Evolutionary conservation across 1,284 basidiomycete species (phyloP), one percentile per base, ranked within the genome.

Genomic region (Amylostereum areolatum): DNA sequence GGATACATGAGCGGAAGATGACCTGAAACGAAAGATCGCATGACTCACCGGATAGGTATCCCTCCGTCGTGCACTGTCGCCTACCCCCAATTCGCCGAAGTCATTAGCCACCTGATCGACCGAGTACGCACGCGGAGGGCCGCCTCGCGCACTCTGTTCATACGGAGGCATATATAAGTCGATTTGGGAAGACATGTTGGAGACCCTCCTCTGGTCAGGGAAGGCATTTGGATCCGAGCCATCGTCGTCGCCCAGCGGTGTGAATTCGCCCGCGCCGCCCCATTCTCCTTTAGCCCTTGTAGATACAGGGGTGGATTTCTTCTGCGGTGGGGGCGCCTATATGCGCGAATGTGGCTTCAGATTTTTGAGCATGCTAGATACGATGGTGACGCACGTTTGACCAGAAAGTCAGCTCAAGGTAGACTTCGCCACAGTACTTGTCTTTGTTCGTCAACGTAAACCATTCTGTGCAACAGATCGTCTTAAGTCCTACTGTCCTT

Each of bases 401-500:
- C 83, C 89, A 98, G 70, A 95, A 97, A 0, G 94, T 98, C 62
- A 97, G 67, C 65, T 98, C 95, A 25, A 97, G 73, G 61, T 95
- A 97, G 18, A 98, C 83, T 64, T 97, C 94, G 3, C 94, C 94
- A 42, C 85, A 83, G 66, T 96, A 97, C 59, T 94, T 92, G 55
- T 91, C 91, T 69, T 95, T 97, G 70, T 88, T 78, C 64, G 78
- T 80, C 34, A 97, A 72, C 12, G 84, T 86, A 62, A 97, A 95
- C 96, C 96, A 99, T 64, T 97, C 96, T 97, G 62, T 24, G 2
- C 39, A 29, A 36, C 36, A 49, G 44, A 46, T 40, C 28, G 18
- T 18, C 18, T 50, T 43, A 37, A 49, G 55, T 36, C 5, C 11
- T 12, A 8, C 45, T 44, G 31, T 35, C 43, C 27, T 36, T 8